Conservation (phyloP, 1,284 basidiomycete genomes). For the Moniliella sp. region DNA sequence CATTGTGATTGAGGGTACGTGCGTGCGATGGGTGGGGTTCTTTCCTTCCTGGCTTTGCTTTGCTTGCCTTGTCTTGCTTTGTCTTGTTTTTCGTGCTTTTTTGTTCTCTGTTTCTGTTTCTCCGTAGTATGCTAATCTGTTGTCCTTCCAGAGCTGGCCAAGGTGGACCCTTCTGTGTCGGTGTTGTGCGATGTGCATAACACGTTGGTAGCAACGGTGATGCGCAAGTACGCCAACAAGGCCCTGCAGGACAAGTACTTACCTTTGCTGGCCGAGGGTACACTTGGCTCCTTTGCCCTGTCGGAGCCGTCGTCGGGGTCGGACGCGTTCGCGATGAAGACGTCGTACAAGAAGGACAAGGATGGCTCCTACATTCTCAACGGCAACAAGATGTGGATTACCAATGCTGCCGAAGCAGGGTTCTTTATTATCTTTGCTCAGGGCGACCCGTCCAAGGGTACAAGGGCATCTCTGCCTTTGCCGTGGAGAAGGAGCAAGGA, state of each 20-base stretch:
- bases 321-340: constrained; percentile 88
- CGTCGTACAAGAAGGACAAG: constrained; percentile 63
- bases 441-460: constrained; percentile 86
- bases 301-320: constrained; percentile 81
- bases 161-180: constrained; percentile 83
- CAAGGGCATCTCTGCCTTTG: constrained; percentile 95
- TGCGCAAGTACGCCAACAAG: constrained; percentile 64
- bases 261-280: constrained; percentile 55
- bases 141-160: constrained; percentile 92
- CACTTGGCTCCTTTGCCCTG: constrained; percentile 82
- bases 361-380: constrained; percentile 55
- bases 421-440: constrained; percentile 74
- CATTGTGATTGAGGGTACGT: constrained; percentile 83
- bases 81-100: constrained; percentile 1
- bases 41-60: background rate
- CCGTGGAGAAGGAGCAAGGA: constrained; percentile 87
- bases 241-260: constrained; percentile 74
- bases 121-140: too few species aligned
- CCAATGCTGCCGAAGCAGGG: constrained; percentile 86
- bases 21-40: too few species aligned
- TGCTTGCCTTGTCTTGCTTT: too few species aligned
- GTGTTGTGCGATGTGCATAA: constrained; percentile 96
- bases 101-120: background rate
- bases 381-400: constrained; percentile 99
- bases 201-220: constrained; percentile 57